Evolutionary conservation across 306 rosid species (phyloP).

Genomic region (Luffa acutangula): DNA sequence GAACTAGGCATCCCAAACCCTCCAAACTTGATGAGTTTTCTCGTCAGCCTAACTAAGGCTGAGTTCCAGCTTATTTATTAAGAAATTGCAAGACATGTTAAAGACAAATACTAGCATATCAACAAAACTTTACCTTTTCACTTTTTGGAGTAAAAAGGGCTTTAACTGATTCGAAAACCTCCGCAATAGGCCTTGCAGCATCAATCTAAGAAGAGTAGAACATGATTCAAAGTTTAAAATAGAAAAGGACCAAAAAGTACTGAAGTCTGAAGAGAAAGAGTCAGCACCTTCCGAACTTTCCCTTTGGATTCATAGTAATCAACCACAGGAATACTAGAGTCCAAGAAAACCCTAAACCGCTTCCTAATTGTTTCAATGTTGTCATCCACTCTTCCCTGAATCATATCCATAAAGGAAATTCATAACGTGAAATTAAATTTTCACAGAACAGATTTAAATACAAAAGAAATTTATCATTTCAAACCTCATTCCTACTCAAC

Average conservation of each 20-base stretch:
- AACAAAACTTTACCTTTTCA: conserved; percentile 66
- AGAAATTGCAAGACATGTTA: background rate
- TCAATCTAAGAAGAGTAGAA: conserved; percentile 42
- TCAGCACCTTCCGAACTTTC: conserved; percentile 59
- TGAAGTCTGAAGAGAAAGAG: background rate
- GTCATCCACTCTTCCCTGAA: conserved; percentile 93
- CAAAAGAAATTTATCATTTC: conserved; percentile 4
- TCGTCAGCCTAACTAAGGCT: background rate
- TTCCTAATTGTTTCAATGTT: conserved; percentile 93
- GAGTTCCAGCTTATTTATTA: background rate
- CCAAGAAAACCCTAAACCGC: conserved; percentile 81
- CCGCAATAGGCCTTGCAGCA: conserved; percentile 70
- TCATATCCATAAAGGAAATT: conserved; percentile 7
- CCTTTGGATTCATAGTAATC: conserved; percentile 58
- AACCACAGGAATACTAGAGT: conserved; percentile 84
- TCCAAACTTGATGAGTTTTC: background rate
- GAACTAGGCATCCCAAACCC: background rate
- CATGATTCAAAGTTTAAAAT: background rate
- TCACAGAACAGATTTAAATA: background rate
- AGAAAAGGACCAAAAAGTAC: background rate
- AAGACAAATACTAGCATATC: conserved; percentile 2
- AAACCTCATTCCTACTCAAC: conserved; percentile 78
- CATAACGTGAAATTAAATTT: background rate
- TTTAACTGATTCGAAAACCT: conserved; percentile 79
- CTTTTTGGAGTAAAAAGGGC: conserved; percentile 57